Base-by-base conservation (phyloP, 768 basidiomycete genomes). In the Paxillus rubicundulus region DNA sequence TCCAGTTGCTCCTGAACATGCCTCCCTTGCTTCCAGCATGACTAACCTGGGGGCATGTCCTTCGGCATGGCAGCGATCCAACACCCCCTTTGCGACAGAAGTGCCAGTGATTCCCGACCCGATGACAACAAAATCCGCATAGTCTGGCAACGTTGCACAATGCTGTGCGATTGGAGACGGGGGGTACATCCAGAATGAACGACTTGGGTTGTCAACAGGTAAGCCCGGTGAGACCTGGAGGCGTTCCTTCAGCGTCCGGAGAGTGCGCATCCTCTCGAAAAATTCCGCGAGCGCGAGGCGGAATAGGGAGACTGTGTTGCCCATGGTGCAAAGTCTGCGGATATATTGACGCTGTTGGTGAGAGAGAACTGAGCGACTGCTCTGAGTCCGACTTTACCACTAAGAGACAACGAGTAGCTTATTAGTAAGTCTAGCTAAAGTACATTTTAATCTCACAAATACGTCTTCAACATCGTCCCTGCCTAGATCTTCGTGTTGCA, bases 61-160 rank as follows among this genome's bases (percentile, higher is more conserved):
- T 9, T 61, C 54, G 45, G 48, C 66, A 27, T 52, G 48, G 7
- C 64, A 59, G 16, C 65, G 64, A 37, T 75, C 70, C 14, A 89
- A 70, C 20, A 86, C 54, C 9, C 77, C 76, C 55, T 81, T 77
- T 5, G 79, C 82, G 41, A 87, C 65, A 1, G 82, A 75, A 0
- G 85, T 75, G 4, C 87, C 87, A 0, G 88, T 84, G 52, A 91
- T 86, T 0, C 89, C 89, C n/a, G 84, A 85, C 3, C 89, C 89
- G 49, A 91, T 78, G 46, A 91, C 73, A 21, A 89, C 80, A 4
- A 89, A 68, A 57, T 90, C 88, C 1, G 78, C 85, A 49, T 82
- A 68, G 0, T 61, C 61, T 4, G 69, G 69, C 18, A 69, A 34
- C 28, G 61, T 47, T 4, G 67, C 63, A 41, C 45, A 50, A 46